phyloP scores from a whole-genome alignment of 202 grass and related monocot genomes.

The Panicum hallii region DNA sequence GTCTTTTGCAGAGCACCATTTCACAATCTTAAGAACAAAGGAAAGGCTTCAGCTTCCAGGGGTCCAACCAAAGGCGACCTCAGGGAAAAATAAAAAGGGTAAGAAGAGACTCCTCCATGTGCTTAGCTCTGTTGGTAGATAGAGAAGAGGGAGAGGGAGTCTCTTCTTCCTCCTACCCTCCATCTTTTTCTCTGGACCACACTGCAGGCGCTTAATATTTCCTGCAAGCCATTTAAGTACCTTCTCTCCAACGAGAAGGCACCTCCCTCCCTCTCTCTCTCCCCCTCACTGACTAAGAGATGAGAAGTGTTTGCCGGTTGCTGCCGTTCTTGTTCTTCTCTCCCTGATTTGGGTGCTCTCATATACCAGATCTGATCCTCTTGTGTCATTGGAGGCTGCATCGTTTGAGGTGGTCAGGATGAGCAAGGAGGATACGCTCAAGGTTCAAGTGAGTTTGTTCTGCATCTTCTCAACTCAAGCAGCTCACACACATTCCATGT shows the following conservation, averaged over 20 bases:
- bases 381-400: background rate
- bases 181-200: constrained; percentile 41
- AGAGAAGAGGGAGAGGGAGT: background rate
- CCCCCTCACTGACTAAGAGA: background rate
- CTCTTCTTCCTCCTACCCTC: background rate
- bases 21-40: background rate
- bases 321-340: constrained; percentile 36
- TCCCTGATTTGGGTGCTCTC: constrained; percentile 56
- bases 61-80: constrained; percentile 2
- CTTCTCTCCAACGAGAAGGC: constrained; percentile 19
- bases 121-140: constrained; percentile 18
- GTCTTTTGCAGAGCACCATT: background rate
- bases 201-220: constrained; percentile 24
- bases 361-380: constrained; percentile 54
- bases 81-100: constrained; percentile 35
- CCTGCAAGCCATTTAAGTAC: constrained; percentile 21
- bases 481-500: background rate
- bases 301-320: constrained; percentile 4
- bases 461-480: constrained; percentile 35
- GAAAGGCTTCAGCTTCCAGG: background rate
- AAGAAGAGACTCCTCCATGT: constrained; percentile 1
- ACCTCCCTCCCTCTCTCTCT: constrained; percentile 16
- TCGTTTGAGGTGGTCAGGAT: constrained; percentile 41
- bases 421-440: constrained; percentile 79
- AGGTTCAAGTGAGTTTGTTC: constrained; percentile 65